phyloP scores from a whole-genome alignment of 2,329 filamentous ascomycete species.

The Phaeomoniella chlamydospora region DNA sequence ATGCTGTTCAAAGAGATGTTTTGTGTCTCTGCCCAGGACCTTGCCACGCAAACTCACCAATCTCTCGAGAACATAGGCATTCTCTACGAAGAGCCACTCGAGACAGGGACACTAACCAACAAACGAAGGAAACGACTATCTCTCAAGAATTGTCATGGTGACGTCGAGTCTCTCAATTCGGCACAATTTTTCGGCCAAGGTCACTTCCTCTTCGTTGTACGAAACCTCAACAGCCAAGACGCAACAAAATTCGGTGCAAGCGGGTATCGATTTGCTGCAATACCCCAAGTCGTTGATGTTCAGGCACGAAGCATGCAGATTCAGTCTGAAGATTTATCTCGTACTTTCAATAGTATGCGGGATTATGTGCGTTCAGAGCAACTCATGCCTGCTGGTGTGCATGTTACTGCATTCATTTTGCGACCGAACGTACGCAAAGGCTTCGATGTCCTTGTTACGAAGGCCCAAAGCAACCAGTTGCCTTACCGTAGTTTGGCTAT shows the following conservation, averaged over 20 bases:
- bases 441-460: conserved; percentile 50
- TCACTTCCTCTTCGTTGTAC: conserved; percentile 68
- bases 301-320: conserved; percentile 66
- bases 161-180: conserved; percentile 8
- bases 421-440: conserved; percentile 36
- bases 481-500: conserved; percentile 43
- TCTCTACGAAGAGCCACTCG: conserved; percentile 62
- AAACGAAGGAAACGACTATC: conserved; percentile 11
- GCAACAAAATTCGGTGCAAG: conserved; percentile 49
- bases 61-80: conserved; percentile 50
- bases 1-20: conserved; percentile 70
- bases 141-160: conserved; percentile 19
- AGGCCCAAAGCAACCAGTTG: conserved; percentile 41
- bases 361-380: conserved; percentile 25
- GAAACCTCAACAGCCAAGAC: conserved; percentile 44
- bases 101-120: conserved; percentile 35
- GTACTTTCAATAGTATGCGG: conserved; percentile 50
- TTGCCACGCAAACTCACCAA: conserved; percentile 53
- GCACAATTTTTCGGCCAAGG: conserved; percentile 46
- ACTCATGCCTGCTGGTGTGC: conserved; percentile 19
- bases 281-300: conserved; percentile 51
- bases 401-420: conserved; percentile 27
- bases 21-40: conserved; percentile 61
- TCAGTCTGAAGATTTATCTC: conserved; percentile 43
- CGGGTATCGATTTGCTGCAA: conserved; percentile 65